Evolutionary conservation across 1,284 basidiomycete species (phyloP).

Genomic region (Singerocomus rubriflavus): DNA sequence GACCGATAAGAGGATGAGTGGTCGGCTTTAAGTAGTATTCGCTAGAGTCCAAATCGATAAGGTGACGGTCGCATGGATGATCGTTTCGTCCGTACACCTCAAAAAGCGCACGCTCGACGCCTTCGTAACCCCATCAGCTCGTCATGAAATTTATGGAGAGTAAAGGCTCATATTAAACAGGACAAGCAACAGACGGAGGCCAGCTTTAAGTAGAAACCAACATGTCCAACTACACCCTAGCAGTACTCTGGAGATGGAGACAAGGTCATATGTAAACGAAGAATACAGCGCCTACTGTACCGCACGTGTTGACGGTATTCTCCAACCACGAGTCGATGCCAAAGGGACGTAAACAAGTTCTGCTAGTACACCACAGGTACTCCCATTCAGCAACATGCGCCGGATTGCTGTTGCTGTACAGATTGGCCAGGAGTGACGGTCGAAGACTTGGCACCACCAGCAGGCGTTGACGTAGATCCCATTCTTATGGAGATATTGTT

Average conservation of each 20-base stretch:
- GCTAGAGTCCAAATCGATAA: slow-evolving; percentile 25
- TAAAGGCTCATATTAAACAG: slow-evolving; percentile 27
- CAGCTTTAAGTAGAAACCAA: slow-evolving; percentile 28
- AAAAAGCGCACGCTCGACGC: background rate
- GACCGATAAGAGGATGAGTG: background rate
- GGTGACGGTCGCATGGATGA: slow-evolving; percentile 4
- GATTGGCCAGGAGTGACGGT: slow-evolving; percentile 51
- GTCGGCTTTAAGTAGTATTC: slow-evolving; percentile 10
- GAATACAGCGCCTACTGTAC: slow-evolving; percentile 35
- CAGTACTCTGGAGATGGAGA: slow-evolving; percentile 21
- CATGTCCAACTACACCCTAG: slow-evolving; percentile 26
- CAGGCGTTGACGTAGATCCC: slow-evolving; percentile 71
- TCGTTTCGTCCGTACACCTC: background rate
- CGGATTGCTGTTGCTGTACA: slow-evolving; percentile 50
- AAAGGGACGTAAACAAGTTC: slow-evolving; percentile 14
- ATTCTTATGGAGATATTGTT: slow-evolving; percentile 46
- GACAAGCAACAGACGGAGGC: slow-evolving; percentile 30
- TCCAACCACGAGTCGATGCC: slow-evolving; percentile 15
- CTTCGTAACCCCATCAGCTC: too few species aligned
- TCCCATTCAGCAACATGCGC: slow-evolving; percentile 52
- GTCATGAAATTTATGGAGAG: background rate
- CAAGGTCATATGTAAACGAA: slow-evolving; percentile 33
- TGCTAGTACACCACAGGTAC: slow-evolving; percentile 17
- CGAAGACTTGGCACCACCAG: slow-evolving; percentile 68
- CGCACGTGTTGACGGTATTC: slow-evolving; percentile 28